Percentiles rank a stretch among this genome's conserved stretches.
Evolutionary conservation across 345 rosid genomes (phyloP).

Genomic region (Heritiera littoralis): DNA sequence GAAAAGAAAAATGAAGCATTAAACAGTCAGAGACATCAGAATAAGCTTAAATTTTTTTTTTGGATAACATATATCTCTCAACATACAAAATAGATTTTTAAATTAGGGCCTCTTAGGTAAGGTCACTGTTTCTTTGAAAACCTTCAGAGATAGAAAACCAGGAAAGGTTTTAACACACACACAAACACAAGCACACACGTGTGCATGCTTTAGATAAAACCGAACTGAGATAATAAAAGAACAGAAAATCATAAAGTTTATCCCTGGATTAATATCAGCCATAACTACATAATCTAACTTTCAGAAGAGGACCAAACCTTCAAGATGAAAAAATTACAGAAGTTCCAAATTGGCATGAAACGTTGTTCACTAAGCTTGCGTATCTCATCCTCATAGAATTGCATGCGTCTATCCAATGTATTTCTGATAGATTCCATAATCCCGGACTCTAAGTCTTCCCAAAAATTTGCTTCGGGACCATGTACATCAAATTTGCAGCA

Average conservation of each 20-base stretch:
- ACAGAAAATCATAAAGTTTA: background rate
- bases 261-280: constrained; percentile 22
- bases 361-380: constrained; percentile 94
- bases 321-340: constrained; percentile 92
- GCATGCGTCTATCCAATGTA: constrained; percentile 86
- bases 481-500: constrained; percentile 91
- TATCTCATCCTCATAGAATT: constrained; percentile 95
- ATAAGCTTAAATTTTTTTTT: constrained; percentile 5
- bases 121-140: constrained; percentile 13
- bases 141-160: constrained; percentile 1
- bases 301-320: constrained; percentile 64
- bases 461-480: constrained; percentile 75
- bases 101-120: constrained; percentile 3
- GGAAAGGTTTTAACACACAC: background rate
- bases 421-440: constrained; percentile 79
- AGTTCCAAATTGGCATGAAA: constrained; percentile 94
- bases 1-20: constrained; percentile 23
- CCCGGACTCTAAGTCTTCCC: constrained; percentile 93
- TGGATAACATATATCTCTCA: background rate
- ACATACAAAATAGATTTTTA: constrained; percentile 21
- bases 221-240: background rate
- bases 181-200: too few relatives aligned
- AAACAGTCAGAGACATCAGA: constrained; percentile 17
- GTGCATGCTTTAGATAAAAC: background rate
- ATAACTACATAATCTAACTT: constrained; percentile 16